Evolutionary conservation across 371 early-diverging fungal species (phyloP).

Genomic region (Parasitella parasitica): DNA sequence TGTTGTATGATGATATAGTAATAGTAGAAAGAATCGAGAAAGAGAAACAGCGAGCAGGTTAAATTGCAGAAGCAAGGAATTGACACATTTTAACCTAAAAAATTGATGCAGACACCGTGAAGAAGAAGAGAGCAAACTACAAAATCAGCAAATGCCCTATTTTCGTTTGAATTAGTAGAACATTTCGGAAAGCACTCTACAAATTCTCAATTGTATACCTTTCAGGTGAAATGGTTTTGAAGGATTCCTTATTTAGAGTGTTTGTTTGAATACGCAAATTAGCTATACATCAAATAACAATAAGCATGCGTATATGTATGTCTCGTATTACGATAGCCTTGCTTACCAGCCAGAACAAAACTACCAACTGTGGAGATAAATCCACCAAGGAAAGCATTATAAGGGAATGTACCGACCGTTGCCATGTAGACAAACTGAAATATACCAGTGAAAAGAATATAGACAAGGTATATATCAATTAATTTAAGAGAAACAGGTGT

Average conservation of each 20-base stretch:
- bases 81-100: conserved; percentile 46
- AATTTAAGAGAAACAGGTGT: conserved; percentile 83
- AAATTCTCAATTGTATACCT: conserved; percentile 9
- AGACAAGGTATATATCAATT: conserved; percentile 90
- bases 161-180: neutral
- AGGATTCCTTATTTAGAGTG: conserved; percentile 18
- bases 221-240: conserved; percentile 36
- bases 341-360: conserved; percentile 93
- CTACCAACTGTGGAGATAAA: conserved; percentile 91
- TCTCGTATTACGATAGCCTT: no score
- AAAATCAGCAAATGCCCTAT: conserved; percentile 59
- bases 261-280: conserved; percentile 42
- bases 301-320: no score
- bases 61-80: neutral
- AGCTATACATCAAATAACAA: conserved; percentile 4
- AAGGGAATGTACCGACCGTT: conserved; percentile 91
- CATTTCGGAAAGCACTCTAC: no score
- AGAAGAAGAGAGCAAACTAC: conserved; percentile 52
- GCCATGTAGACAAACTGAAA: conserved; percentile 86
- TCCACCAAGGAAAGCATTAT: conserved; percentile 95
- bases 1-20: neutral
- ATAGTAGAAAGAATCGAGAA: neutral
- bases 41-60: neutral
- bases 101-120: conserved; percentile 58
- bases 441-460: conserved; percentile 83